These are phyloP conservation scores for Exophiala aquamarina DNA, from an alignment of 2,329 filamentous ascomycete species.

Conservation along the genomic window DNA sequence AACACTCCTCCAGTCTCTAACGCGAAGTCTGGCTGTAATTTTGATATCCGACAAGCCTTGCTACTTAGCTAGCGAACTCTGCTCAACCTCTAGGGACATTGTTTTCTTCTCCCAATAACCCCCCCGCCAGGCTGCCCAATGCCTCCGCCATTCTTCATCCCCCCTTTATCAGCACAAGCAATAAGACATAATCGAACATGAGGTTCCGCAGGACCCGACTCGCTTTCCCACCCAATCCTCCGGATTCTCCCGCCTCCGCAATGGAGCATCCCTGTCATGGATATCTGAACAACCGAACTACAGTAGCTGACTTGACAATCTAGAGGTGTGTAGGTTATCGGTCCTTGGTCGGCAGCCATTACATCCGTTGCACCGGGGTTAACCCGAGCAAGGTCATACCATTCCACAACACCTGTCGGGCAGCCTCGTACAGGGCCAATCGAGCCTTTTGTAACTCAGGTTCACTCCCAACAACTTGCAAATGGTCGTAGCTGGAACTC, in stretches of 20 bases:
- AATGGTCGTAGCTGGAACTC: conserved; percentile 61
- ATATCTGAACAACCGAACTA: too few species aligned
- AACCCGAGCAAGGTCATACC: conserved; percentile 66
- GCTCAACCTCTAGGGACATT: too few species aligned
- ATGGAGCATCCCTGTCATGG: conserved; percentile 8
- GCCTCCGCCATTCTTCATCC: too few species aligned
- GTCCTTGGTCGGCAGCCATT: too few species aligned
- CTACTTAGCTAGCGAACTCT: too few species aligned
- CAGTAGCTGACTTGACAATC: too few species aligned
- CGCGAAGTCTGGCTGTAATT: conserved; percentile 1
- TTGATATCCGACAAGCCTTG: not conserved
- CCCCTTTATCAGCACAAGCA: too few species aligned
- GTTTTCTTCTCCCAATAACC: too few species aligned
- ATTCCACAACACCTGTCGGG: conserved; percentile 64
- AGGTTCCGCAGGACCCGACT: too few species aligned
- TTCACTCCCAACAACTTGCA: conserved; percentile 63
- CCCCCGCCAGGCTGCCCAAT: too few species aligned
- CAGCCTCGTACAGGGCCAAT: conserved; percentile 61
- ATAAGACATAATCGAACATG: not conserved
- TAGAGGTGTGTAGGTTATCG: too few species aligned
- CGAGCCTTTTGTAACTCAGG: conserved; percentile 58
- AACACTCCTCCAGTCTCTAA: conserved; percentile 2
- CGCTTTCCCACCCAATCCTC: conserved; percentile 1
- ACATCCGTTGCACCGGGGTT: conserved; percentile 60
- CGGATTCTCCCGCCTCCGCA: conserved; percentile 16